Base-by-base conservation (phyloP, 2,329 filamentous ascomycete species). In the Penicillium sp. region DNA sequence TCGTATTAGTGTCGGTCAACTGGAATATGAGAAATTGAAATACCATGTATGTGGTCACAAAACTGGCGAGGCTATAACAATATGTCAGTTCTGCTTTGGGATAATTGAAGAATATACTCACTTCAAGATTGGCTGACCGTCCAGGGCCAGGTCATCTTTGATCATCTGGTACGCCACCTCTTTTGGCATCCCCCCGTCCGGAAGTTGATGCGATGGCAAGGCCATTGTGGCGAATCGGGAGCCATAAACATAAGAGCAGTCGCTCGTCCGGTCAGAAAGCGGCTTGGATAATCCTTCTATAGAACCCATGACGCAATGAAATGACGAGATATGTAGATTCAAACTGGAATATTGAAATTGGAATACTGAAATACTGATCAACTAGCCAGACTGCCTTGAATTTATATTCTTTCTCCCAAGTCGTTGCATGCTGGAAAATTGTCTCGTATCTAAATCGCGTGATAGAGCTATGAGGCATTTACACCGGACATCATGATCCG, bases 101-200 rank as follows among this genome's bases (percentile, higher is more conserved):
- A 25, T 16, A n/a, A 34, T 25, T 23, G 15, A 55, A 21, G 31
- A 44, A 10, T 57, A 50, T 68, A 80, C 78, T 74, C 81, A 61
- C 87, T 90, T 90, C 61, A 90, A 75, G 63, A 87, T 87, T 0
- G 88, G 87, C 47, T 81, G 80, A 29, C 87, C 85, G 65, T 88
- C 85, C 2, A 88, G 76, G 69, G 87, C 84, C 36, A 86, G 71
- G 64, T 87, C 84, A 68, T 87, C 84, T 59, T 79, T 81, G 58
- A 87, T 77, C 71, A 90, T 79, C 62, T 88, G 84, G 64, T 87
- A 84, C 1, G 87, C 87, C 0, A 84, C 81, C 61, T 88, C 85
- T 65, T 85, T 86, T 38, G 93, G 92, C 92, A 96, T 96, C 76
- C 94, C 90, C 21, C 77, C 69, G 65, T 95, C 91, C 2, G 92